Evolutionary conservation across 257 asterid species (phyloP).

Genomic region (Petunia axillaris): DNA sequence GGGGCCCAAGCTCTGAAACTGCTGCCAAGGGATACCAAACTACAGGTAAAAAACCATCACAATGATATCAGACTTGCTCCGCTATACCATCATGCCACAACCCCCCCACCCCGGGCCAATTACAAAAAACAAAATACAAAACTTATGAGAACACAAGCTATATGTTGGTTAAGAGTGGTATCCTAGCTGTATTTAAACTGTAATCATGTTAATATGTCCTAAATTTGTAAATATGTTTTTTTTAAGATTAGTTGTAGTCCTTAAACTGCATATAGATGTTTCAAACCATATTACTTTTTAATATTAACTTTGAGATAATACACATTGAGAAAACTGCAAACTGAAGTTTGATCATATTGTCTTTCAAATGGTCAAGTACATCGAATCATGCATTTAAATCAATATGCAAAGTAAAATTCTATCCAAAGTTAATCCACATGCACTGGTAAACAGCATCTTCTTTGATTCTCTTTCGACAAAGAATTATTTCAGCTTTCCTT

Average conservation of each 20-base stretch:
- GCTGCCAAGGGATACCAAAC: conserved; percentile 88
- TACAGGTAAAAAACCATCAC: conserved; percentile 56
- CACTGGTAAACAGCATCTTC: conserved; percentile 20
- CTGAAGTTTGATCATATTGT: conserved; percentile 10
- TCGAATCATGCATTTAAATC: not conserved
- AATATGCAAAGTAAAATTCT: not conserved
- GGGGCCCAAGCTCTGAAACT: conserved; percentile 94
- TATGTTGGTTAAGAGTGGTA: conserved; percentile 1
- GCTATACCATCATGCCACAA: conserved; percentile 3
- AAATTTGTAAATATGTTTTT: not conserved
- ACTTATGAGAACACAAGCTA: not conserved
- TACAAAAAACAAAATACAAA: not conserved
- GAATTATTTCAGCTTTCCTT: not conserved
- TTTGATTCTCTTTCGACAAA: not conserved
- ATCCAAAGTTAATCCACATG: not conserved
- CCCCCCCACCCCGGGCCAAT: not conserved
- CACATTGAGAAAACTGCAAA: conserved; percentile 7
- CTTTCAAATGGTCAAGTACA: conserved; percentile 3
- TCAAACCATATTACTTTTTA: not conserved
- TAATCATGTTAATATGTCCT: not conserved
- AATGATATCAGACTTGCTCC: not conserved
- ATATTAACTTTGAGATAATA: conserved; percentile 16
- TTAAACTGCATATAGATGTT: not conserved
- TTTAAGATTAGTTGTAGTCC: not conserved
- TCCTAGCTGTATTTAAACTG: not conserved